Evolutionary conservation across 139 green algal genomes (phyloP), one percentile per base, ranked within the genome.

Genomic region (Picochlorum sp.): DNA sequence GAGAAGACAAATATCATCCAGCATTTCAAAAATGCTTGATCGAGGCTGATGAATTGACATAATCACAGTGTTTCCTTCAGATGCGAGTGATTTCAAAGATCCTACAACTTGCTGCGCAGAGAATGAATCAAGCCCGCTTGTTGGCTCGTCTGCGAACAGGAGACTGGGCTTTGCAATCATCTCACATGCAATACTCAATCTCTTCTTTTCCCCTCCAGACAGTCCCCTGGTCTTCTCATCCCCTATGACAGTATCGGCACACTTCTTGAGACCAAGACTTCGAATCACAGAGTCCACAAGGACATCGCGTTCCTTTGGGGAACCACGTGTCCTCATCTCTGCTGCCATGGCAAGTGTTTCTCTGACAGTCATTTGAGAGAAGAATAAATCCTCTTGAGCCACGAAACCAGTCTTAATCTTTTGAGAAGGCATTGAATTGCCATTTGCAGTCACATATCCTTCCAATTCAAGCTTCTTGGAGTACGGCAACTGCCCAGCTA

Each of bases 321-420:
- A 69, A 52, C 26, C 26, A 1, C 14, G 2, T 6, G 83, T 74
- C 21, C 85, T 83, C 67, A 96, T 76, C 49, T 81, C 59, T 0
- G 81, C 81, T 2, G 85, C 81, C 81, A 93, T 86, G 45, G 50
- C 78, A 37, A 97, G 76, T 4, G 90, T 97, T 73, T 85, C 77
- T 63, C 71, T 72, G 16, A 76, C 67, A 3, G 71, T 76, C 57
- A 74, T 61, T 45, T 76, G 62, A 11, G 73, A 85, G 78, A 89
- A 97, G 74, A 97, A 97, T 18, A 90, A 68, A 65, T 96, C 88
- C n/a, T 95, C 86, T 69, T 97, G 92, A 62, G 88, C 78, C 11
- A 97, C 88, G 68, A 92, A 96, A 3, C 80, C 89, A 69, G 41
- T 56, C 10, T 16, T 47, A 38, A 60, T 16, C 31, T 14, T 45